phyloP scores from a whole-genome alignment of 768 basidiomycete species.

The Hysterangium stoloniferum region DNA sequence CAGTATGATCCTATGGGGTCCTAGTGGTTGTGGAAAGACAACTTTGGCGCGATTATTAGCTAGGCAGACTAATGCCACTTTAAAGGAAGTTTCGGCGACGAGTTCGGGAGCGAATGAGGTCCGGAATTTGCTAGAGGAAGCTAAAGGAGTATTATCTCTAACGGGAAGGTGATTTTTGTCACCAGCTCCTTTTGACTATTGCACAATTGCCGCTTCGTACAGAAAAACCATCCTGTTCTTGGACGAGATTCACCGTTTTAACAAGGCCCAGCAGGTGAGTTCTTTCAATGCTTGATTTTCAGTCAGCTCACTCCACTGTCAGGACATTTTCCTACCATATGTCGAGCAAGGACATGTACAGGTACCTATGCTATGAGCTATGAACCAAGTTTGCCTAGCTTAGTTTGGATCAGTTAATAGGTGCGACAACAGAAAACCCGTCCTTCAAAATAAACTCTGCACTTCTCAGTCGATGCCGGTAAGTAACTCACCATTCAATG shows the following conservation, averaged over 20 bases:
- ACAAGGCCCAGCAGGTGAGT: constrained; percentile 56
- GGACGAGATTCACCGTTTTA: constrained; percentile 81
- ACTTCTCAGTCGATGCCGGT: constrained; percentile 72
- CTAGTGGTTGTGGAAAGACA: constrained; percentile 71
- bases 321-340: constrained; percentile 78
- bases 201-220: constrained; percentile 11
- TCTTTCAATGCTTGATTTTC: neutral
- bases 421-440: constrained; percentile 86
- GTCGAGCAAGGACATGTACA: constrained; percentile 74
- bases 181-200: neutral
- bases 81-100: constrained; percentile 77
- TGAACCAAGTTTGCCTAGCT: constrained; percentile 1
- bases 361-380: constrained; percentile 24
- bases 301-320: constrained; percentile 15
- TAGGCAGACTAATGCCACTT: constrained; percentile 45
- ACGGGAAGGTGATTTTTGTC: constrained; percentile 47
- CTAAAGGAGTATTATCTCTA: constrained; percentile 53
- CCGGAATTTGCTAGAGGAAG: constrained; percentile 67
- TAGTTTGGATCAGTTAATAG: constrained; percentile 43
- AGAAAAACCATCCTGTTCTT: constrained; percentile 72
- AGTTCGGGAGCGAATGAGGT: constrained; percentile 62
- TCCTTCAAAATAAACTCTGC: constrained; percentile 75
- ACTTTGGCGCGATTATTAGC: constrained; percentile 71
- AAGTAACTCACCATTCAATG: constrained; percentile 21
- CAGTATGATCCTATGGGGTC: constrained; percentile 68